These are phyloP conservation scores for Podospora tetraspora DNA, from an alignment of 495 filamentous ascomycete genomes.

Conservation along the genomic window DNA sequence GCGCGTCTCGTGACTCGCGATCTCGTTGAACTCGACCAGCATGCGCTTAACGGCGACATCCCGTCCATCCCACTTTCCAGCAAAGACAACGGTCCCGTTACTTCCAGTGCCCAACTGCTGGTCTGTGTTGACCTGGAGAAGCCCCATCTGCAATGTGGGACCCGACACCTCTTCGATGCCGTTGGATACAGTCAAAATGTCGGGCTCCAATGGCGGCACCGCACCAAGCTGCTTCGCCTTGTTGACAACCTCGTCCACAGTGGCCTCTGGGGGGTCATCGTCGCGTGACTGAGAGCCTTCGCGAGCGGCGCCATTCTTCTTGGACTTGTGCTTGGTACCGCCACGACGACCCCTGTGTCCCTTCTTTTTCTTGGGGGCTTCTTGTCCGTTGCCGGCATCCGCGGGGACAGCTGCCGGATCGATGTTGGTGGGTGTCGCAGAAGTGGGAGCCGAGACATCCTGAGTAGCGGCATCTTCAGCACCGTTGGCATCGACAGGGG, in stretches of 20 bases:
- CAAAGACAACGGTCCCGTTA: constrained; percentile 81
- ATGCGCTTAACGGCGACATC: constrained; percentile 96
- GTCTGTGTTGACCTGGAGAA: constrained; percentile 67
- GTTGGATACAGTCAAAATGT: constrained; percentile 46
- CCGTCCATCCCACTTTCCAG: constrained; percentile 81
- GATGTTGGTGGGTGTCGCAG: constrained; percentile 13
- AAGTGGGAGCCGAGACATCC: constrained; percentile 8
- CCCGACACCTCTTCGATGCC: constrained; percentile 52
- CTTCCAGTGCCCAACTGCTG: constrained; percentile 72
- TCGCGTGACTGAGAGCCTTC: constrained; percentile 41
- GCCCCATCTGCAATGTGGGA: constrained; percentile 62
- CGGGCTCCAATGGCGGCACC: constrained; percentile 51
- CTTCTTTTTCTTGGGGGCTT: constrained; percentile 63
- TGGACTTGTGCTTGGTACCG: constrained; percentile 67
- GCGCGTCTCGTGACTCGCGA: constrained; percentile 89
- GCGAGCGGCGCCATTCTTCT: constrained; percentile 32
- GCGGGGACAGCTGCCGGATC: constrained; percentile 27
- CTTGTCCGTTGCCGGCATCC: constrained; percentile 26
- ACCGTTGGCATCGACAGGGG: not conserved
- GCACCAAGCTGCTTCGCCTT: constrained; percentile 42
- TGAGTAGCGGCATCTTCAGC: not conserved
- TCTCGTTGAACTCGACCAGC: constrained; percentile 89
- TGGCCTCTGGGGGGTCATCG: constrained; percentile 31
- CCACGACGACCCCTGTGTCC: constrained; percentile 75
- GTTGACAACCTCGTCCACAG: constrained; percentile 41